Base-by-base conservation (phyloP, 176 grass and related monocot genomes). In the Aegilops sharonensis region DNA sequence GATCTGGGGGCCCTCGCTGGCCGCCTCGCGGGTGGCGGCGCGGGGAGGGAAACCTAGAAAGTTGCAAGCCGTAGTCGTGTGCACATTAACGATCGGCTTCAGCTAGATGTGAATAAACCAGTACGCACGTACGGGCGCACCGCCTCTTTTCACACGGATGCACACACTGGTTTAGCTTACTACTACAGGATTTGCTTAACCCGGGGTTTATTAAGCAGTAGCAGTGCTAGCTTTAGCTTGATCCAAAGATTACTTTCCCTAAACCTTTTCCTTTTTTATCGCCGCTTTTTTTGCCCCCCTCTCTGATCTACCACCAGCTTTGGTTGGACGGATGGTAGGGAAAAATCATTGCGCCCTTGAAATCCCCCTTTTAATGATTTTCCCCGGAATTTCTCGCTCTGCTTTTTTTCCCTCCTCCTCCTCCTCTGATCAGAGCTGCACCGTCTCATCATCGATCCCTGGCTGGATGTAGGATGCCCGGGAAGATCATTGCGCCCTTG, bases 281-380 rank as follows among this genome's bases (percentile, higher is more conserved):
- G 27, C 29, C 37, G 68, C 82, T 64, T 81, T 85, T 87, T 42
- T 1, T 24, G 21, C 17, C 3, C 14, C 12, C 10, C 9, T 12
- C 61, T 36, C 25, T 37, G 81, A 77, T 88, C 81, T 85, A 79
- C 47, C 89, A 79, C 47, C 89, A 88, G 57, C 81, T 88, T 85
- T 92, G 73, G 82, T 21, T 59, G 54, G 52, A 54, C 0, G 50
- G 54, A 75, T 64, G 69, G 63, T 35, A 83, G 72, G 68, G 82
- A 86, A 88, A 80, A 62, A 95, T 95, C 88, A 92, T 95, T 90
- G 88, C 83, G 37, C 11, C 66, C 84, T 72, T 88, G 93, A 92
- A 92, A 92, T 64, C 50, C 23, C 52, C n/a, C 14, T 63, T 76
- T 64, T 77, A 43, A 30, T 78, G 31, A 37, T 68, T 61, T 24